Conservation (phyloP, 495 filamentous ascomycete genomes). For the Aspergillus sparsus region DNA sequence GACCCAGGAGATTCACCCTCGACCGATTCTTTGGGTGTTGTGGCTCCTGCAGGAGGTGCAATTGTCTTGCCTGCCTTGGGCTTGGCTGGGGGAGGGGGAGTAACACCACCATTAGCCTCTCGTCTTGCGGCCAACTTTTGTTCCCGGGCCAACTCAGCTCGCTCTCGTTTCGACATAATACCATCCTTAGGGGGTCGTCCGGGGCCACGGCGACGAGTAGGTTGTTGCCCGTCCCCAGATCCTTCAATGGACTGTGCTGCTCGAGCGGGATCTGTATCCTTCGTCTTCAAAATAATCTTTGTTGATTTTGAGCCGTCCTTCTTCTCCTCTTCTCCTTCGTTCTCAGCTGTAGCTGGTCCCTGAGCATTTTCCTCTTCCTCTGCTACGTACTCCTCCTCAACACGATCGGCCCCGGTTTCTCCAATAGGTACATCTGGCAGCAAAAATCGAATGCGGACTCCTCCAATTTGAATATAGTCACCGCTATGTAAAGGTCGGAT, state of each 20-base stretch:
- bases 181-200: conserved; percentile 90
- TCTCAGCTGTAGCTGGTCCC: conserved; percentile 36
- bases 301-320: conserved; percentile 38
- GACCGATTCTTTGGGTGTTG: conserved; percentile 41
- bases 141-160: conserved; percentile 65
- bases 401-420: conserved; percentile 65
- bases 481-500: conserved; percentile 69
- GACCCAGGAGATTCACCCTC: conserved; percentile 53
- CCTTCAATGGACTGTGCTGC: conserved; percentile 38
- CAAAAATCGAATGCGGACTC: conserved; percentile 70
- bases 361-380: conserved; percentile 47
- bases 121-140: conserved; percentile 53
- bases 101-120: conserved; percentile 48
- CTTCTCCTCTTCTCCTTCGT: conserved; percentile 40
- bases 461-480: conserved; percentile 75
- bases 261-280: conserved; percentile 32
- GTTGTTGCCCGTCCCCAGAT: conserved; percentile 41
- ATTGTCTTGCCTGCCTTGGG: conserved; percentile 61
- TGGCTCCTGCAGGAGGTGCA: conserved; percentile 12
- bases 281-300: conserved; percentile 46
- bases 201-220: conserved; percentile 74
- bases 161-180: conserved; percentile 86
- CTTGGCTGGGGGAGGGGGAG: conserved; percentile 50
- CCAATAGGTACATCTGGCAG: conserved; percentile 71
- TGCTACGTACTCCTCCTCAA: conserved; percentile 60